These are phyloP conservation scores for Miscanthus sacchariflorus DNA, from an alignment of 202 grass and related monocot species.

Conservation along the genomic window DNA sequence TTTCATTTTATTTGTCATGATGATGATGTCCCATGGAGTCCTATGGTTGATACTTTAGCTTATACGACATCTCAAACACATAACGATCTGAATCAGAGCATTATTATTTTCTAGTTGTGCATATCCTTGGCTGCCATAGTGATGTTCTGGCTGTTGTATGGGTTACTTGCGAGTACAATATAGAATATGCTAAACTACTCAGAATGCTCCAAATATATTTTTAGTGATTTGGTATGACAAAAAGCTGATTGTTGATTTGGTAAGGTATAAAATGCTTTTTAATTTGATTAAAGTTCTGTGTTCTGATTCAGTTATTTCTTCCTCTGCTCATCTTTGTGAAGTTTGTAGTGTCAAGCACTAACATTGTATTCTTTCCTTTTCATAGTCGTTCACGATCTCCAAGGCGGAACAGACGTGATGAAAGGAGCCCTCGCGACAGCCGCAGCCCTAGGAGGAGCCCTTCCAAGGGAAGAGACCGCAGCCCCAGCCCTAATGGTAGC, in stretches of 20 bases:
- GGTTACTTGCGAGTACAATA: too few relatives aligned
- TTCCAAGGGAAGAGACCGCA: slow-evolving; percentile 51
- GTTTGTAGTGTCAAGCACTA: slow-evolving; percentile 20
- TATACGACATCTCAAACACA: not conserved
- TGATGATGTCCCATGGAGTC: not conserved
- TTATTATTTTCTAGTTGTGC: slow-evolving; percentile 19
- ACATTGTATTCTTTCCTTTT: slow-evolving; percentile 23
- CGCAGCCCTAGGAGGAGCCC: slow-evolving; percentile 45
- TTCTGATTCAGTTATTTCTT: not conserved
- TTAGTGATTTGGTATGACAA: slow-evolving; percentile 11
- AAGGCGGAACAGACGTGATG: slow-evolving; percentile 56
- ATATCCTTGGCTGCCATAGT: not conserved
- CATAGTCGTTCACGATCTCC: slow-evolving; percentile 67
- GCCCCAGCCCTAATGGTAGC: slow-evolving; percentile 65
- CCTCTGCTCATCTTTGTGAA: not conserved
- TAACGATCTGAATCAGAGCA: not conserved
- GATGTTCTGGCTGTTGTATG: not conserved
- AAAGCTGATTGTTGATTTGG: not conserved
- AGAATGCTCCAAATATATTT: not conserved
- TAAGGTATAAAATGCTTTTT: not conserved
- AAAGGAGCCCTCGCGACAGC: slow-evolving; percentile 60
- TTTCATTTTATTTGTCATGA: slow-evolving; percentile 7
- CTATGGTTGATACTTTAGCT: not conserved
- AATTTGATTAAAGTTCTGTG: not conserved
- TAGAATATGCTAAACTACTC: not conserved